These are phyloP conservation scores for Neurospora sp. DNA, from an alignment of 495 filamentous ascomycete species.

Conservation along the genomic window DNA sequence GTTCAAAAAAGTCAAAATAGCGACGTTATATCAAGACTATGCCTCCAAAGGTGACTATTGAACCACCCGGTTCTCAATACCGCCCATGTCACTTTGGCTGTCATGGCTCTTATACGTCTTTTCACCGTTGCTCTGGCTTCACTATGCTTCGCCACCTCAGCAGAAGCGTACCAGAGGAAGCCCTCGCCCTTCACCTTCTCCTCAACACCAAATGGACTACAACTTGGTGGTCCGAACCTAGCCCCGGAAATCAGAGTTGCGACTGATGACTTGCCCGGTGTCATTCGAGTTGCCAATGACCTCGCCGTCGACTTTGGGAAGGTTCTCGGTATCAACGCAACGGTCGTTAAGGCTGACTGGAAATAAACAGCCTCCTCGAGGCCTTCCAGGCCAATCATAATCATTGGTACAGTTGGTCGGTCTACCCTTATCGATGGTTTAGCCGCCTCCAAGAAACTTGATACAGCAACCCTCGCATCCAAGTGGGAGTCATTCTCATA, in stretches of 20 bases:
- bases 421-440: slow-evolving; percentile 40
- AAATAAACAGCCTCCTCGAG: slow-evolving; percentile 17
- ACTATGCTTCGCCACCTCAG: slow-evolving; percentile 1
- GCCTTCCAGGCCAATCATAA: slow-evolving; percentile 24
- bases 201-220: slow-evolving; percentile 6
- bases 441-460: slow-evolving; percentile 34
- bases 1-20: neutral
- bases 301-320: slow-evolving; percentile 43
- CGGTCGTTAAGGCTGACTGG: slow-evolving; percentile 20
- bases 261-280: slow-evolving; percentile 33
- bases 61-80: neutral
- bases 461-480: slow-evolving; percentile 35
- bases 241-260: slow-evolving; percentile 22
- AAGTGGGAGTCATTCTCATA: slow-evolving; percentile 55
- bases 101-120: slow-evolving; percentile 7
- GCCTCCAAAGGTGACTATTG: neutral
- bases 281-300: slow-evolving; percentile 37
- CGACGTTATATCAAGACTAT: neutral
- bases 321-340: slow-evolving; percentile 36
- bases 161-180: slow-evolving; percentile 6
- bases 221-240: slow-evolving; percentile 14
- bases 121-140: slow-evolving; percentile 2
- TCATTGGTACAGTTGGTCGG: slow-evolving; percentile 42
- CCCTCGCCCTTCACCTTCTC: slow-evolving; percentile 16
- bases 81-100: neutral